Evolutionary conservation across 2,329 filamentous ascomycete species (phyloP), one percentile per base, ranked within the genome.

Genomic region (Talaromyces atroroseus): DNA sequence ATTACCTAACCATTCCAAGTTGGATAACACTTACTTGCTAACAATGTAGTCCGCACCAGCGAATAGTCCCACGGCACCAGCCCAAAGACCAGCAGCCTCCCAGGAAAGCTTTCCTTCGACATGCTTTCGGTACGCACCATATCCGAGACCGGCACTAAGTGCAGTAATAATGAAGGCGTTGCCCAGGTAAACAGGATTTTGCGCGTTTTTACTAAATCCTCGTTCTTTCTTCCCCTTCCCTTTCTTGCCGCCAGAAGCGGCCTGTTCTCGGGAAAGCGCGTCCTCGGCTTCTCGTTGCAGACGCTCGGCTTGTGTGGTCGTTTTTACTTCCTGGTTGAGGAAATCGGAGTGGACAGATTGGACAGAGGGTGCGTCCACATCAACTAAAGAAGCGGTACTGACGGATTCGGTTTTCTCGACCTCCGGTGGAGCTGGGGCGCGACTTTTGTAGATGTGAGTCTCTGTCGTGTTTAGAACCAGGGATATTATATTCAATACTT

Each of bases 61-160:
- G 46, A 77, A 68, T 12, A 74, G 71, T 23, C 75, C 75, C 18
- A 79, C 71, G 24, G 67, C 73, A 10, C 73, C 76, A 32, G 73
- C 71, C 61, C 70, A 73, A 7, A 71, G 58, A 11, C 76, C 74
- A 54, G 75, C 71, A 46, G 77, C 58, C 60, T 77, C 66, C 74
- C 75, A 77, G 18, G 76, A 76, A 58, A 79, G 66, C 60, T 73
- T 72, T 42, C 76, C 76, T 53, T 71, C 65, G 2, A 66, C 58
- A 59, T 79, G 73, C 66, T 78, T 78, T 59, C 69, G 69, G 63
- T 78, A 78, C 16, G 75, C 77, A n/a, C 74, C 75, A 54, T 74
- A 76, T 20, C 76, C 76, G 42, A 79, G 63, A 18, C 72, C 76
- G 4, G 71, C 71, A 42, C 71, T 68, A 5, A 73, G 66, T 6